Evolutionary conservation across 148 eudicot genomes (phyloP).

Genomic region (Rhododendron vialii): DNA sequence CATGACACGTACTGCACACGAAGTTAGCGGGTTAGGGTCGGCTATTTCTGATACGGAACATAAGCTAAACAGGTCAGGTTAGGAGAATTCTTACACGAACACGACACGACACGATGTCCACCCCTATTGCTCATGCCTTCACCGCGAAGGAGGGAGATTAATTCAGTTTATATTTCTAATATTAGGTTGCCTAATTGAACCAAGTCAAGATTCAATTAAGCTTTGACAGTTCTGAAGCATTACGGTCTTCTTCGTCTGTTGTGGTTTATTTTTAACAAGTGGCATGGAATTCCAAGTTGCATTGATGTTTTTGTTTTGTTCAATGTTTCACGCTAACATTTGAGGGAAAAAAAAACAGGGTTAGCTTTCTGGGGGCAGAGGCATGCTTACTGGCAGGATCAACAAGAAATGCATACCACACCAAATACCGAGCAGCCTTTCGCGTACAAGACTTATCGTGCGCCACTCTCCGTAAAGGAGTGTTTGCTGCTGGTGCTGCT

Average conservation of each 20-base stretch:
- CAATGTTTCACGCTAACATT: neutral
- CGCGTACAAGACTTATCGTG: conserved; percentile 52
- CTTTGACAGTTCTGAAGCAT: neutral
- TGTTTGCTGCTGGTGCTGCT: conserved; percentile 90
- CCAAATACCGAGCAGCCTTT: conserved; percentile 63
- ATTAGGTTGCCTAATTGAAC: neutral
- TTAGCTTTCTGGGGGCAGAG: conserved; percentile 85
- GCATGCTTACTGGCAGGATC: conserved; percentile 89
- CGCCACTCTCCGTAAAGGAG: conserved; percentile 87
- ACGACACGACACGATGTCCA: too few relatives aligned
- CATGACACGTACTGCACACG: too few relatives aligned
- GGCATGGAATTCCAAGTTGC: neutral
- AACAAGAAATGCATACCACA: conserved; percentile 90
- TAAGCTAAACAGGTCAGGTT: too few relatives aligned
- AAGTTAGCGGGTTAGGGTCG: too few relatives aligned
- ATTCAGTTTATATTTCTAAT: neutral
- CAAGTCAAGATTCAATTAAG: neutral
- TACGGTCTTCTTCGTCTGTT: neutral
- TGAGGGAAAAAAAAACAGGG: conserved; percentile 41
- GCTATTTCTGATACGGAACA: too few relatives aligned
- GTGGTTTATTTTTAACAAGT: neutral
- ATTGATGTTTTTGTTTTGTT: neutral
- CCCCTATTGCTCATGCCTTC: too few relatives aligned
- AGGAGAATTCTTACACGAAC: too few relatives aligned
- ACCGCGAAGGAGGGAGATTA: too few relatives aligned